phyloP scores from a whole-genome alignment of 352 stramenopile species.

The Hyaloperonospora brassicae region DNA sequence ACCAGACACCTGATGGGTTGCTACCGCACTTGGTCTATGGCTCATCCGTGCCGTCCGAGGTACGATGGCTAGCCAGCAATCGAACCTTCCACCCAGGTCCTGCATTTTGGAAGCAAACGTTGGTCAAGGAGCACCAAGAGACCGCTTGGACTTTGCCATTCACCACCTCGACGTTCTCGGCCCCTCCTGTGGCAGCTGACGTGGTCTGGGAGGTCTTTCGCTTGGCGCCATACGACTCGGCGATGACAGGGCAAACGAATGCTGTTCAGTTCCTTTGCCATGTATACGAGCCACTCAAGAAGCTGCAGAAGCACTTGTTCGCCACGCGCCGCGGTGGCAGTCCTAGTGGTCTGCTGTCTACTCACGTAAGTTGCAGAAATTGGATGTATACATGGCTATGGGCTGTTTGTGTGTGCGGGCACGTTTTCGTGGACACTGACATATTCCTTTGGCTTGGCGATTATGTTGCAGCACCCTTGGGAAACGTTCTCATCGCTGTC shows the following conservation, averaged over 20 bases:
- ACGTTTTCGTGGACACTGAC: constrained; percentile 1
- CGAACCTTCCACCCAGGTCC: constrained; percentile 74
- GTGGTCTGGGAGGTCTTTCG: constrained; percentile 80
- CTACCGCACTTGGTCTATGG: constrained; percentile 75
- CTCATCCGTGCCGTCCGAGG: constrained; percentile 41
- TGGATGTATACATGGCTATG: neutral
- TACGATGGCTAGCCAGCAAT: constrained; percentile 53
- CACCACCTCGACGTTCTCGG: constrained; percentile 51
- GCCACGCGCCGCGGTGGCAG: constrained; percentile 19
- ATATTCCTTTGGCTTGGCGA: neutral
- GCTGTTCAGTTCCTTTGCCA: constrained; percentile 69
- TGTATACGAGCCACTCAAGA: constrained; percentile 51
- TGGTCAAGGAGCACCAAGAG: neutral
- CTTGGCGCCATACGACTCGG: constrained; percentile 67
- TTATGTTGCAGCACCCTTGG: constrained; percentile 59
- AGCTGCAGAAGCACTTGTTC: constrained; percentile 48
- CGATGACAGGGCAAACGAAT: constrained; percentile 44
- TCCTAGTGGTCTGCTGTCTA: constrained; percentile 28
- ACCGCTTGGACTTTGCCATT: constrained; percentile 6
- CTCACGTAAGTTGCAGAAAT: constrained; percentile 30
- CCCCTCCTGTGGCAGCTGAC: constrained; percentile 64
- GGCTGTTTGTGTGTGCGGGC: neutral
- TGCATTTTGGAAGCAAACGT: constrained; percentile 44
- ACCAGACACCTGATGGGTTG: constrained; percentile 47
- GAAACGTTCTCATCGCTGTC: constrained; percentile 76